Conservation (phyloP, 257 asterid species). For the Coffea eugenioides region DNA sequence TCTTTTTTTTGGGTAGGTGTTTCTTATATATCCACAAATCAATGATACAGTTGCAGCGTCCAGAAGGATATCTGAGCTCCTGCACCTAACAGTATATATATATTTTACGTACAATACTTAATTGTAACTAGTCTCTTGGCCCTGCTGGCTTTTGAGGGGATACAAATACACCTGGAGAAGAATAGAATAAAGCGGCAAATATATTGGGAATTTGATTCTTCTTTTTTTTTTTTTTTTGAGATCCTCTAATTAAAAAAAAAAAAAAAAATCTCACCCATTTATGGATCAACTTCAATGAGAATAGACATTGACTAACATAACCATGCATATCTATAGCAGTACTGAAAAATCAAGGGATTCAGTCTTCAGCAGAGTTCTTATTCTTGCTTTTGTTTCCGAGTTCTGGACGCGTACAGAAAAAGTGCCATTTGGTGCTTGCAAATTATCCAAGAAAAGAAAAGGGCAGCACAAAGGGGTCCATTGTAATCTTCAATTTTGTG, state of each 20-base stretch:
- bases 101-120: too few species aligned
- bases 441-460: slow-evolving; percentile 10
- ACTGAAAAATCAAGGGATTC: background rate
- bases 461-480: background rate
- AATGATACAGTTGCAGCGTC: too few species aligned
- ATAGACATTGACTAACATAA: background rate
- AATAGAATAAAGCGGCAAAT: background rate
- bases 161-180: background rate
- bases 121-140: background rate
- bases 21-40: too few species aligned
- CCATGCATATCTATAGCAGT: background rate
- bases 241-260: background rate
- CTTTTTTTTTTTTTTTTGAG: background rate
- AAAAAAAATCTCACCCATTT: background rate
- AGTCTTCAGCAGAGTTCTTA: background rate
- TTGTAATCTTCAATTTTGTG: background rate
- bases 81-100: too few species aligned
- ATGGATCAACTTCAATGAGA: background rate
- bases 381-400: background rate
- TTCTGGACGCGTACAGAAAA: background rate
- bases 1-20: too few species aligned
- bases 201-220: slow-evolving; percentile 7
- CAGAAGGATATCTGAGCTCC: too few species aligned
- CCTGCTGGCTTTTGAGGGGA: background rate
- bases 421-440: background rate